These are phyloP conservation scores for Lophiotrema nucula DNA, from an alignment of 495 filamentous ascomycete genomes.

Conservation along the genomic window DNA sequence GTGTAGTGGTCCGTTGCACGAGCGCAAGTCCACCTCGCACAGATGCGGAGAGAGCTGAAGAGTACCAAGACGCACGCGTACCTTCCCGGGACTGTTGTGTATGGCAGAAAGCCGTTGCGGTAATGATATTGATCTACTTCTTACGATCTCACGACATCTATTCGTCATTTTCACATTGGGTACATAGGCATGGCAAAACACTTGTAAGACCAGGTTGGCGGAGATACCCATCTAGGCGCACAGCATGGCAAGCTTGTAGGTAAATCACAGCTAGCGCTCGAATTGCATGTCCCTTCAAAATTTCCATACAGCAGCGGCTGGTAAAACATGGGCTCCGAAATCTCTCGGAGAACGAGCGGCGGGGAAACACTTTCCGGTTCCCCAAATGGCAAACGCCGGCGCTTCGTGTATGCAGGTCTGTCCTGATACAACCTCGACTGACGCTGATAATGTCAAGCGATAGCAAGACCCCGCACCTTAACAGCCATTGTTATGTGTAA, in stretches of 20 bases:
- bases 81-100: constrained; percentile 17
- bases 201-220: background rate
- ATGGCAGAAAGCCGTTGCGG: constrained; percentile 17
- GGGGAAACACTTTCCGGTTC: too few relatives aligned
- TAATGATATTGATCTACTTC: background rate
- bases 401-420: too few relatives aligned
- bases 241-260: background rate
- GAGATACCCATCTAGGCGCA: background rate
- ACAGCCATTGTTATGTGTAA: too few relatives aligned
- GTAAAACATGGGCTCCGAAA: too few relatives aligned
- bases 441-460: too few relatives aligned
- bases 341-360: too few relatives aligned
- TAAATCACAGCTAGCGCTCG: background rate
- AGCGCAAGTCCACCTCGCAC: constrained; percentile 28
- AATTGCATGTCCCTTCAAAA: too few relatives aligned
- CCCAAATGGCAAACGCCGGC: too few relatives aligned
- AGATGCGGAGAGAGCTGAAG: constrained; percentile 28
- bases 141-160: background rate
- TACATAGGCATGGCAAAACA: background rate
- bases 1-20: constrained; percentile 17
- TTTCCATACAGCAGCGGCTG: too few relatives aligned
- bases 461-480: too few relatives aligned
- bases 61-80: constrained; percentile 26
- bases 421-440: too few relatives aligned
- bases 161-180: background rate